Evolutionary conservation across 331 rosid genomes (phyloP).

Genomic region (Acacia concinna): DNA sequence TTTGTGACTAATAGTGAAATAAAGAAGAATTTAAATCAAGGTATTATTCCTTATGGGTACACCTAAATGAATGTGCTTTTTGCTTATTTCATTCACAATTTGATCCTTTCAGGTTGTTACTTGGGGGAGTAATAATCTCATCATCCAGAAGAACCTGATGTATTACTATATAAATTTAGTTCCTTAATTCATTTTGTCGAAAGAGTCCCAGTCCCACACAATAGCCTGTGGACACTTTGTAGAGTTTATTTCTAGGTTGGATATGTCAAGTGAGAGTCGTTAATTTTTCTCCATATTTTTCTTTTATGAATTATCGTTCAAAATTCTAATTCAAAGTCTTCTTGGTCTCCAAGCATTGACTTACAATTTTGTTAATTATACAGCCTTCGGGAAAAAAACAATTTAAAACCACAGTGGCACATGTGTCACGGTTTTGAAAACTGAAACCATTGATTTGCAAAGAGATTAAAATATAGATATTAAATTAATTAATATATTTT

Average conservation of each 20-base stretch:
- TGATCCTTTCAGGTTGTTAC: not conserved
- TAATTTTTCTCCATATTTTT: not conserved
- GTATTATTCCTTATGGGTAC: not conserved
- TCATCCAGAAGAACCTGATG: constrained; percentile 13
- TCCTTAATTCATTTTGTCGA: not conserved
- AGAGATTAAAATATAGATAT: not conserved
- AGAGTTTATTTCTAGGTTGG: constrained; percentile 36
- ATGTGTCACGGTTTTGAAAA: constrained; percentile 12
- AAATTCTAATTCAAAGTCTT: constrained; percentile 37
- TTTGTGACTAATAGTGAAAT: not conserved
- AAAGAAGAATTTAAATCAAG: not conserved
- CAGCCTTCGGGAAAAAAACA: not conserved
- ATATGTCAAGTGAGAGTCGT: not conserved
- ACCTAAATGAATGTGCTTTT: not conserved
- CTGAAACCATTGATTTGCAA: not conserved
- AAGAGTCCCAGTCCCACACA: constrained; percentile 19
- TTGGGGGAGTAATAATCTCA: not conserved
- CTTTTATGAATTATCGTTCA: constrained; percentile 1
- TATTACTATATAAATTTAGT: not conserved
- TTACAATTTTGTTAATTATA: not conserved
- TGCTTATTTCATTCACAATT: not conserved
- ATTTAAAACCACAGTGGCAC: constrained; percentile 22
- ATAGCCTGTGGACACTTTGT: constrained; percentile 14
- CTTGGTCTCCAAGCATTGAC: constrained; percentile 49
- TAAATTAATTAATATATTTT: not conserved